Evolutionary conservation across 2,329 filamentous ascomycete genomes (phyloP), one percentile per base, ranked within the genome.

Genomic region (Arthrinium puccinioides): DNA sequence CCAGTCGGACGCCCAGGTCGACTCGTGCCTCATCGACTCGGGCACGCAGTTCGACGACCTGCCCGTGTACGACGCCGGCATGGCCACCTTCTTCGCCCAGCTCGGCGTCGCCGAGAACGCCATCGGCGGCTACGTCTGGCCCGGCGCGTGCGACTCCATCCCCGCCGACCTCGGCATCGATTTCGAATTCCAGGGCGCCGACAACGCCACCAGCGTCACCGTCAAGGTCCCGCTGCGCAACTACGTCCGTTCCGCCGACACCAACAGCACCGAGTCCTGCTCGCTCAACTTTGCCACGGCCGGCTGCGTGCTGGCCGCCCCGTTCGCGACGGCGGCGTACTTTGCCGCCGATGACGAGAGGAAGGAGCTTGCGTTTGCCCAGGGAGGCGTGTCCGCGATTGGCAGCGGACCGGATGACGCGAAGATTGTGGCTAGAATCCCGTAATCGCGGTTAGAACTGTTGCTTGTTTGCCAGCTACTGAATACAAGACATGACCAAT

Each of bases 261-360:
- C 40, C 4, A 37, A 39, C 9, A 42, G 38, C 27, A 21, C 39
- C n/a, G 24, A 41, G 15, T 39, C 38, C 6, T 56, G 56, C 41
- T 29, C 43, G 36, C 41, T 62, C 14, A 52, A 49, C 30, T 29
- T 60, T n/a, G 44, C 52, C 20, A 30, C 42, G 14, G 43, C 46
- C 5, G 46, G 44, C 2, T 62, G 59, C 37, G 43, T 46, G 2
- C 49, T 61, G 7, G 55, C 49, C 11, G 51, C 55, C 7, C 52
- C 59, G 0, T 62, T 62, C 41, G 44, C 47, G 15, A 52, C 50
- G 1, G 51, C 44, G 2, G 49, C 50, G 5, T 58, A 58, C 45
- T 50, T 58, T 16, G 55, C 56, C 7, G 50, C 55, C 27, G 52
- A 60, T 36, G 59, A 62, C 32, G 50, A 48, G 34, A 39, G 46